Evolutionary conservation across 1,284 basidiomycete genomes (phyloP).

Genomic region (Cronartium quercuum): DNA sequence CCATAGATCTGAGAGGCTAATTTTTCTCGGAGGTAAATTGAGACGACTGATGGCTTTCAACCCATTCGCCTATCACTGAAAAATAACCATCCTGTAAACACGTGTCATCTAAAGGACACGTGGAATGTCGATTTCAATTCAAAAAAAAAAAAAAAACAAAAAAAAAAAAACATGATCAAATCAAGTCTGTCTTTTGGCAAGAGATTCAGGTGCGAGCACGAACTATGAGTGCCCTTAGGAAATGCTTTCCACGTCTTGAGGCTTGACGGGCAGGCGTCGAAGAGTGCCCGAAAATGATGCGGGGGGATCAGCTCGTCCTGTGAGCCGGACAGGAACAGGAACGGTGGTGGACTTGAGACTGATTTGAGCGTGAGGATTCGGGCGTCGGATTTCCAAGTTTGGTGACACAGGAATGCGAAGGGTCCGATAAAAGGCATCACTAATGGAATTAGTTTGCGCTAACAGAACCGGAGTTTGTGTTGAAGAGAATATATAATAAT

Average conservation of each 20-base stretch:
- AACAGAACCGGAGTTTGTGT: neutral
- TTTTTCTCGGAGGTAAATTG: neutral
- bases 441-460: conserved; percentile 30
- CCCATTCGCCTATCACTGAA: conserved; percentile 18
- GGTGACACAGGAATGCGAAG: conserved; percentile 31
- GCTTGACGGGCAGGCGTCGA: conserved; percentile 12
- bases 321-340: conserved; percentile 25
- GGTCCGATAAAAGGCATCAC: conserved; percentile 33
- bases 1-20: no score
- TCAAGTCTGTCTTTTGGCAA: no score
- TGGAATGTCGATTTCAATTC: neutral
- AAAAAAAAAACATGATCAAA: neutral
- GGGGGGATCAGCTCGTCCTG: conserved; percentile 34
- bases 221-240: conserved; percentile 30
- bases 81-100: conserved; percentile 36
- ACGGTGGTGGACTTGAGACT: neutral
- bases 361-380: conserved; percentile 1
- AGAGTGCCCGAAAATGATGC: conserved; percentile 19
- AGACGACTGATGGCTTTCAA: conserved; percentile 5
- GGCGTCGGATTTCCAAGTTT: conserved; percentile 34
- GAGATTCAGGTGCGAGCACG: neutral
- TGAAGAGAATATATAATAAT: neutral
- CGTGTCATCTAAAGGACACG: conserved; percentile 15
- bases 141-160: neutral
- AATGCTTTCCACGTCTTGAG: conserved; percentile 29